These are phyloP conservation scores for Fusarium sp. DNA, from an alignment of 2,329 filamentous ascomycete genomes.

Conservation along the genomic window DNA sequence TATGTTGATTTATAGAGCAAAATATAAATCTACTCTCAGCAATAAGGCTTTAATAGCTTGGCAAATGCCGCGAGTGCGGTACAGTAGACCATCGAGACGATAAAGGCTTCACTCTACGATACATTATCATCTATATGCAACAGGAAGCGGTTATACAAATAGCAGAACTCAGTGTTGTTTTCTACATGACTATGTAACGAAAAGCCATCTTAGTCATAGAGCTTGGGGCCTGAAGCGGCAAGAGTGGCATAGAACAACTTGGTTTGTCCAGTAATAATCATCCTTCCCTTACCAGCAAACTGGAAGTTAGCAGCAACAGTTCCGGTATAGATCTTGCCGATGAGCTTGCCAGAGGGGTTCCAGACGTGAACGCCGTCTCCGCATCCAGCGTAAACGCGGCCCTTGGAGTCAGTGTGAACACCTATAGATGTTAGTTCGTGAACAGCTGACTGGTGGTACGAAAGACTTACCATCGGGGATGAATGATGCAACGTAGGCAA, in stretches of 20 bases:
- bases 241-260: slow-evolving; percentile 48
- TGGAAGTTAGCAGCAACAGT: slow-evolving; percentile 58
- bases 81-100: no score
- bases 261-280: slow-evolving; percentile 51
- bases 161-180: background rate
- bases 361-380: slow-evolving; percentile 63
- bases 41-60: no score
- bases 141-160: background rate
- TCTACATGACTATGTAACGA: background rate
- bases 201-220: background rate
- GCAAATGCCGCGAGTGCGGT: no score
- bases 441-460: slow-evolving; percentile 11
- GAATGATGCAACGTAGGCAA: slow-evolving; percentile 65
- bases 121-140: no score
- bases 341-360: slow-evolving; percentile 57
- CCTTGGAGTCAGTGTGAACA: slow-evolving; percentile 65
- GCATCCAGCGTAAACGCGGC: slow-evolving; percentile 64
- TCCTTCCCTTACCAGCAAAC: slow-evolving; percentile 52
- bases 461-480: slow-evolving; percentile 65
- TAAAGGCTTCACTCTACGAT: no score
- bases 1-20: no score
- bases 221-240: slow-evolving; percentile 12
- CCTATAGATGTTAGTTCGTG: slow-evolving; percentile 47
- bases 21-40: no score
- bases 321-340: slow-evolving; percentile 67